Evolutionary conservation across 1,284 basidiomycete species (phyloP), one percentile per base, ranked within the genome.

Genomic region (Malassezia brasiliensis): DNA sequence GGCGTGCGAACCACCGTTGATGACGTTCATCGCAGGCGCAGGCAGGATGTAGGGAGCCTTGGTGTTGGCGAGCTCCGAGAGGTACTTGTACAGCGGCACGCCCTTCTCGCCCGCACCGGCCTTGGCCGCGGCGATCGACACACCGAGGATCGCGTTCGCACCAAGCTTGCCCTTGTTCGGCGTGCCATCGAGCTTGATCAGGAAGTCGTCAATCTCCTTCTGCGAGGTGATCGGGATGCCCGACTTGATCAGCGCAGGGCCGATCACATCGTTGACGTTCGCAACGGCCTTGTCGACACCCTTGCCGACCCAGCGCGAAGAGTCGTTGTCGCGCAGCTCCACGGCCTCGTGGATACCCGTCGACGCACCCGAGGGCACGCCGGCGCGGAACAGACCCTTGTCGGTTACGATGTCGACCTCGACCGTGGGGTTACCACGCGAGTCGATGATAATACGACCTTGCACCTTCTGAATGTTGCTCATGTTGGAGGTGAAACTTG

Each of bases 121-220:
- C 79, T 90, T 86, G 55, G 88, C 84, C 57, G 87, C 88, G 47
- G 93, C 94, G 77, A 96, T 96, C 63, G 89, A 94, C 71, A 99
- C 89, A 79, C 90, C 94, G 60, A 99, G 88, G 78, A 98, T 96
- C 75, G 94, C 94, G 79, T 99, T 99, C 62, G 94, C 94, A 72
- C 94, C 94, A 74, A 96, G 86, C 79, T 94, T 96, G 78, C 90
- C 90, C 84, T 99, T 99, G 86, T 99, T 99, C 66, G 88, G 80
- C 57, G 90, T 90, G 59, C 90, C 90, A 76, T 98, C 93, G 73
- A 90, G 84, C 81, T 96, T 93, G 84, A 96, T 93, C 76, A 99
- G 82, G 81, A 98, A 87, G 78, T 96, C 88, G 76, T 99, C 94
- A 71, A 99, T 84, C 70, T 93, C 89, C 80, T 90, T 91, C 79